Percentiles rank a stretch among this genome's conserved stretches.
These are phyloP conservation scores for Zizania palustris DNA, from an alignment of 202 grass and related monocot species.

Conservation along the genomic window DNA sequence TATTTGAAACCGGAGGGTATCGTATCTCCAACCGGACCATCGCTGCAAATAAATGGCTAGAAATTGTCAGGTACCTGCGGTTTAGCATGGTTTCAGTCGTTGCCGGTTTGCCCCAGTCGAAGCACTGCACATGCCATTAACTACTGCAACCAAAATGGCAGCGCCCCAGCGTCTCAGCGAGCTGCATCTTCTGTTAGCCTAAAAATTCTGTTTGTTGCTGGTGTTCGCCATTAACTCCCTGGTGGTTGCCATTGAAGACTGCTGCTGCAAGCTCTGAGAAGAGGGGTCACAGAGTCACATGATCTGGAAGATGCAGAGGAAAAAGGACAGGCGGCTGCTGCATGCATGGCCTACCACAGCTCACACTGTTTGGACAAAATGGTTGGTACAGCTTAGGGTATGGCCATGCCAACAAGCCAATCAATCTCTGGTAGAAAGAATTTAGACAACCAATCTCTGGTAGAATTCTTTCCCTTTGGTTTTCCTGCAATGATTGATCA, in stretches of 20 bases:
- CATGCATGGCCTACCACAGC: neutral
- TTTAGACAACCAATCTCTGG: neutral
- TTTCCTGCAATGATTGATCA: neutral
- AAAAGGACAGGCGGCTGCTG: neutral
- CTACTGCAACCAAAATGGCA: neutral
- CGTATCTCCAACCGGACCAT: neutral
- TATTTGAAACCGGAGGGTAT: neutral
- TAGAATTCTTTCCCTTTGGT: neutral
- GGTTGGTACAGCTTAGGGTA: conserved; percentile 12
- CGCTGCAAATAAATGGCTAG: neutral
- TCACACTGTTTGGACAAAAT: conserved; percentile 5
- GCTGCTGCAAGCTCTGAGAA: neutral
- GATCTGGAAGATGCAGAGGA: conserved; percentile 1
- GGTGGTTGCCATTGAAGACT: neutral
- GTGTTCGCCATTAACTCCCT: neutral
- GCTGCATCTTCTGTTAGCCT: neutral
- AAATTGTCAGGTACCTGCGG: neutral
- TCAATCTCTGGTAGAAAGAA: no score
- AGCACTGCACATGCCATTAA: neutral
- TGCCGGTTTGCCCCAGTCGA: neutral
- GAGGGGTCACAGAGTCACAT: conserved; percentile 30
- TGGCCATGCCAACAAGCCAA: neutral
- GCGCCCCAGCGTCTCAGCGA: neutral
- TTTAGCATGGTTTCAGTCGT: neutral
- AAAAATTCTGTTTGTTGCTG: conserved; percentile 30